Evolutionary conservation across 257 asterid species (phyloP).

Genomic region (Solanum acaule): DNA sequence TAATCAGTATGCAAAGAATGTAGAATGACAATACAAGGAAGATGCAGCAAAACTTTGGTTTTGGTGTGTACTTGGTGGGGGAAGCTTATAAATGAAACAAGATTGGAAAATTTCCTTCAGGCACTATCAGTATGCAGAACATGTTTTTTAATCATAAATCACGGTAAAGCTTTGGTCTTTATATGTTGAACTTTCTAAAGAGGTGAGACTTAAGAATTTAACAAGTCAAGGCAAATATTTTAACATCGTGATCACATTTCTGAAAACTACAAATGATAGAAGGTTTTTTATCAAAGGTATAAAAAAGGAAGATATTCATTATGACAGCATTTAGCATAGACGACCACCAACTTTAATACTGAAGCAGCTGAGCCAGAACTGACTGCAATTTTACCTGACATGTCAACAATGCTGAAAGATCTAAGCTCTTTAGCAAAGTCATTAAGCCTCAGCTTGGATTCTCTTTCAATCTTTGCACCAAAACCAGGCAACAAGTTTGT

Average conservation of each 20-base stretch:
- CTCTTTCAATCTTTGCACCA: slow-evolving; percentile 62
- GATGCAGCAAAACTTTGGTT: neutral
- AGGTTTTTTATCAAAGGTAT: neutral
- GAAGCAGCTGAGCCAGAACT: slow-evolving; percentile 1
- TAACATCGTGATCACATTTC: neutral
- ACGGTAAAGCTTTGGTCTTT: neutral
- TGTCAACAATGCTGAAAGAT: slow-evolving; percentile 60
- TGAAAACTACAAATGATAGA: neutral
- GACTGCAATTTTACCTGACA: slow-evolving; percentile 60
- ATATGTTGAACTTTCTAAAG: neutral
- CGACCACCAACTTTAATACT: neutral
- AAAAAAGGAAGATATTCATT: neutral
- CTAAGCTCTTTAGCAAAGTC: slow-evolving; percentile 94
- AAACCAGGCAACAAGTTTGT: slow-evolving; percentile 53
- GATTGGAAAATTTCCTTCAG: neutral
- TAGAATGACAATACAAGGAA: neutral
- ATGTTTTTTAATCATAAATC: neutral
- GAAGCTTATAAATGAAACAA: neutral
- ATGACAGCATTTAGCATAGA: neutral
- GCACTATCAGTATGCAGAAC: neutral
- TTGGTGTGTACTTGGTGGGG: neutral
- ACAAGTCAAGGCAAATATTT: neutral
- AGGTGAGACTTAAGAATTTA: neutral
- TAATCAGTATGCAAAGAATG: neutral
- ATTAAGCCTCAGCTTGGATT: slow-evolving; percentile 74